Percentiles rank a stretch among this genome's conserved stretches.
These are phyloP conservation scores for Pseudoperonospora humuli DNA, from an alignment of 352 stramenopile species.

Conservation along the genomic window DNA sequence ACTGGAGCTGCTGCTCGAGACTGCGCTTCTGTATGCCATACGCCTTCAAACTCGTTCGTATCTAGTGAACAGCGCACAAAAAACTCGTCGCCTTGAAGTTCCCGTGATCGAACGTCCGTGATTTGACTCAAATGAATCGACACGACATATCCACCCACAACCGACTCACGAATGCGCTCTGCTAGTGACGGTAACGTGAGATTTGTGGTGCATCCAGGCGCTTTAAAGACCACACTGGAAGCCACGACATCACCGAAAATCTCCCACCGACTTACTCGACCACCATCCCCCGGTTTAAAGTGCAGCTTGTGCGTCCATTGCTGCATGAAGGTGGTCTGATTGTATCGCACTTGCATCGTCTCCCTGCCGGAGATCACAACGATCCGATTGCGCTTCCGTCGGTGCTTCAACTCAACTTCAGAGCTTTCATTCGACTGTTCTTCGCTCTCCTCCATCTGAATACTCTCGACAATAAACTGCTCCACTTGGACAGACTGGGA, in stretches of 20 bases:
- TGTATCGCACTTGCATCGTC: constrained; percentile 78
- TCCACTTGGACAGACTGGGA: constrained; percentile 62
- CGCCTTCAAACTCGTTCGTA: constrained; percentile 77
- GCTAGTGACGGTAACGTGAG: constrained; percentile 70
- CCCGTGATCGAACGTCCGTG: constrained; percentile 48
- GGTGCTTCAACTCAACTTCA: constrained; percentile 16
- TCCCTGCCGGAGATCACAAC: constrained; percentile 67
- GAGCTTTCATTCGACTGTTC: constrained; percentile 4
- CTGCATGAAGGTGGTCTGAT: constrained; percentile 82
- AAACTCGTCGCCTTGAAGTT: constrained; percentile 59
- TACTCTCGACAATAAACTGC: constrained; percentile 68
- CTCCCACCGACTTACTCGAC: constrained; percentile 63
- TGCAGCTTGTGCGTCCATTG: constrained; percentile 83
- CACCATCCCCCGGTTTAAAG: constrained; percentile 44
- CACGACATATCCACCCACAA: constrained; percentile 75
- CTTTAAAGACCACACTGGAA: constrained; percentile 82
- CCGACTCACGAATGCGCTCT: constrained; percentile 77
- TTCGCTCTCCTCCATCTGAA: constrained; percentile 50
- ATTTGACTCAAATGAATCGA: constrained; percentile 61
- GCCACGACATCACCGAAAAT: constrained; percentile 82
- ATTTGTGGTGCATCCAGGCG: constrained; percentile 66
- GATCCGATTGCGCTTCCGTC: constrained; percentile 38
- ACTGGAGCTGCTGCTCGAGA: constrained; percentile 41
- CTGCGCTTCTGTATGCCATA: constrained; percentile 80
- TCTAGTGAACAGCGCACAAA: constrained; percentile 81